These are phyloP conservation scores for Conticribra weissflogii DNA, from an alignment of 108 stramenopile species.

Conservation along the genomic window DNA sequence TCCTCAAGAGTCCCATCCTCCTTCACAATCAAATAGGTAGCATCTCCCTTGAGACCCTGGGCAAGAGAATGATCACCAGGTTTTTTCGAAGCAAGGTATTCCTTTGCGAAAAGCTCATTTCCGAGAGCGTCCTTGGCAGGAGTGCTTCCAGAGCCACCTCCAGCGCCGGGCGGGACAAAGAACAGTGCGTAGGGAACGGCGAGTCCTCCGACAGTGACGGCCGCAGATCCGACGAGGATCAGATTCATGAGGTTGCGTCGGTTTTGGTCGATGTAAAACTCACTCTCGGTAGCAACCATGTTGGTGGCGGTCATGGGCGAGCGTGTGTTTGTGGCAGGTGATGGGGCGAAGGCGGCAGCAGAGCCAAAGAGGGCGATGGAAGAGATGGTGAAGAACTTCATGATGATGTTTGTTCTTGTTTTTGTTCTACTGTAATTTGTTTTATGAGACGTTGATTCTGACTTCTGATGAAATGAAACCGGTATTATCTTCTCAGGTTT, in stretches of 20 bases:
- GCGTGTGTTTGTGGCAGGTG: conserved; percentile 49
- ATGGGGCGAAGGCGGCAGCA: conserved; percentile 79
- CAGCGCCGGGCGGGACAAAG: conserved; percentile 94
- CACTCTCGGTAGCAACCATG: conserved; percentile 74
- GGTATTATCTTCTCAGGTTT: too few relatives aligned
- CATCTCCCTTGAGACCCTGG: conserved; percentile 98
- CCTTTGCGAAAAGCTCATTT: conserved; percentile 85
- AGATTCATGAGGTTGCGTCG: conserved; percentile 97
- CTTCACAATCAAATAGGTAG: conserved; percentile 98
- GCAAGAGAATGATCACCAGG: conserved; percentile 90
- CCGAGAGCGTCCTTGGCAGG: conserved; percentile 94
- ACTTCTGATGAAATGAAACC: too few relatives aligned
- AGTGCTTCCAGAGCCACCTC: conserved; percentile 81
- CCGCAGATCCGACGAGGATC: conserved; percentile 92
- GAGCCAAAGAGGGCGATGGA: conserved; percentile 67
- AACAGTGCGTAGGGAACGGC: conserved; percentile 96
- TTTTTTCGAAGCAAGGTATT: conserved; percentile 88
- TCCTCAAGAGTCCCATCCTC: conserved; percentile 86
- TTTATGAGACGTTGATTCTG: too few relatives aligned
- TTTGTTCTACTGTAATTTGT: too few relatives aligned
- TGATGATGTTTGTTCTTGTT: too few relatives aligned
- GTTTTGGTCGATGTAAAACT: conserved; percentile 95
- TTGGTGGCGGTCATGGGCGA: conserved; percentile 58
- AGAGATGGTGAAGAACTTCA: conserved; percentile 80
- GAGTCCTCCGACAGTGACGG: conserved; percentile 89